Percentiles rank a stretch among this genome's conserved stretches.
Conservation (phyloP, 345 rosid genomes). For the Leavenworthia alabamica region DNA sequence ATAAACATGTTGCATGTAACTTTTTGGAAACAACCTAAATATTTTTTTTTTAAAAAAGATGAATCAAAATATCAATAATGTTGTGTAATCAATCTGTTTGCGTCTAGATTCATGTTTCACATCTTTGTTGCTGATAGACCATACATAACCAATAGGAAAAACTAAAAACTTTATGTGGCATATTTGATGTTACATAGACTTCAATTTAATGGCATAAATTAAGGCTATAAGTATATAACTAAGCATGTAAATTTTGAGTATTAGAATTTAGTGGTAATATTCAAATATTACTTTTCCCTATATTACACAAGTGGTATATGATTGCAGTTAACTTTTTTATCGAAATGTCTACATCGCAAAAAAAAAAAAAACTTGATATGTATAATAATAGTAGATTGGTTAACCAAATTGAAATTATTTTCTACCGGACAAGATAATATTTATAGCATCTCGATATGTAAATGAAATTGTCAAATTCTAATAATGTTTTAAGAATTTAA, state of each 20-base stretch:
- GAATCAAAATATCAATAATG: constrained; percentile 8
- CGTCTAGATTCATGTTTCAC: neutral
- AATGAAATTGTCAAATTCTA: neutral
- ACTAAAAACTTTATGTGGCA: neutral
- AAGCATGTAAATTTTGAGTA: neutral
- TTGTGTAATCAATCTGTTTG: neutral
- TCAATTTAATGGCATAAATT: neutral
- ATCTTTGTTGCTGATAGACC: neutral
- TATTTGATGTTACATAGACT: neutral
- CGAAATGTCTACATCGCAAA: neutral
- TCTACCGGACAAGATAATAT: neutral
- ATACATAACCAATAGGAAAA: neutral
- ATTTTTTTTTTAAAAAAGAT: neutral
- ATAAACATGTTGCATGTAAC: neutral
- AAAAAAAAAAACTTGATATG: neutral
- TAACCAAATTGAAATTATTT: neutral
- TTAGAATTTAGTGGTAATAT: neutral
- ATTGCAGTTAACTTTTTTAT: neutral
- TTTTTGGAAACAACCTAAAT: constrained; percentile 13
- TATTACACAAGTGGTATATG: neutral
- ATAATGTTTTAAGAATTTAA: neutral
- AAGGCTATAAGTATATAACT: neutral
- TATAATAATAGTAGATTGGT: neutral
- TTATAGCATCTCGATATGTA: neutral
- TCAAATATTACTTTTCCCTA: neutral